Base-by-base conservation (phyloP, 768 basidiomycete species). In the Boletellus emodensis region DNA sequence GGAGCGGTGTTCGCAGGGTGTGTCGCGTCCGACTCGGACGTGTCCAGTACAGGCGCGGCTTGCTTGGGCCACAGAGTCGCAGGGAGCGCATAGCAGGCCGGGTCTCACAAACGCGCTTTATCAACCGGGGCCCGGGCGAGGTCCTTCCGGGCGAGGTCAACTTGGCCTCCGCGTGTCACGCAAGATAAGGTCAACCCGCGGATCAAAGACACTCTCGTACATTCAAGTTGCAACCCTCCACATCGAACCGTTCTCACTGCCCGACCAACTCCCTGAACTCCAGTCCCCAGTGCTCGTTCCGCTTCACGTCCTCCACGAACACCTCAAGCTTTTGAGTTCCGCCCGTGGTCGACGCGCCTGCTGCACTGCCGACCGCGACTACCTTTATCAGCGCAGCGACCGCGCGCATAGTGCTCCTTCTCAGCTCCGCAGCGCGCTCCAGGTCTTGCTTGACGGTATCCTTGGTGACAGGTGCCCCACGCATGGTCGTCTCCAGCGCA, bases 361-460 rank as follows among this genome's bases (percentile, higher is more conserved):
- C 77, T 13, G 84, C 80, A 47, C 80, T 80, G 15, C 82, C 82
- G 0, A 86, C 76, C 22, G 63, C 66, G 12, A 66, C 56, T 40
- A 94, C 81, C 70, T 85, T 89, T 71, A 86, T 87, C 48, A 99
- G 72, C 3, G 91, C 90, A 14, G 84, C 90, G 39, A 94, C 82
- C 6, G 93, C 92, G 35, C 95, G 75, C 53, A 97, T 74, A 7
- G 91, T 90, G 61, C 91, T 93, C 55, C 90, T 76, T 71, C 97
- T 94, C 53, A 97, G 76, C 68, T 97, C 95, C 24, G 90, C 90
- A 9, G 87, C 83, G 17, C 88, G 80, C 69, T 91, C 90, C 40
- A 93, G 65, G 57, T 93, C 90, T 66, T 93, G 91, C 70, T 97
- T 98, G 42, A 96, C 94, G 0, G 92, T 91, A 63, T 98, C 95